These are phyloP conservation scores for Zygosaccharomyces lentus DNA, from an alignment of 805 yeast species.

Conservation along the genomic window DNA sequence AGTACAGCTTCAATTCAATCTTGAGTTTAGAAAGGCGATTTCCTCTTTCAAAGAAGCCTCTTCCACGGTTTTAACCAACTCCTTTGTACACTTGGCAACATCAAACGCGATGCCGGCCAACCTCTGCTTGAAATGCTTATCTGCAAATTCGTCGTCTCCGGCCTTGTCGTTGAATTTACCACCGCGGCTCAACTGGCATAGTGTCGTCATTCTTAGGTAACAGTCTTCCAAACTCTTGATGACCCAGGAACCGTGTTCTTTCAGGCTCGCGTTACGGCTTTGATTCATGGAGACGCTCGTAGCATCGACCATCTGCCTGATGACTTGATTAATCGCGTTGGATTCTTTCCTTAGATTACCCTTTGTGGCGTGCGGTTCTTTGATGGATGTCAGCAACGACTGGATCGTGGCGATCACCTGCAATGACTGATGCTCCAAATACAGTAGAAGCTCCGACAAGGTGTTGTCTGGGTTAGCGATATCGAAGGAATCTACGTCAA, in stretches of 20 bases:
- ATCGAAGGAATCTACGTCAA: slow-evolving; percentile 71
- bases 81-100: slow-evolving; percentile 94
- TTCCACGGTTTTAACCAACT: slow-evolving; percentile 91
- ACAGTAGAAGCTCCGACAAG: slow-evolving; percentile 72
- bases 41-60: slow-evolving; percentile 88
- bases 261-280: slow-evolving; percentile 75
- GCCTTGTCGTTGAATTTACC: slow-evolving; percentile 31
- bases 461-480: slow-evolving; percentile 87
- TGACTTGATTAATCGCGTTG: slow-evolving; percentile 69
- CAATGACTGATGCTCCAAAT: slow-evolving; percentile 89
- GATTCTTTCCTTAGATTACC: slow-evolving; percentile 72
- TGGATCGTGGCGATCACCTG: slow-evolving; percentile 89
- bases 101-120: slow-evolving; percentile 95
- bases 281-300: slow-evolving; percentile 85
- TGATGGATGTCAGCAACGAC: slow-evolving; percentile 68
- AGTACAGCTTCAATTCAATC: slow-evolving; percentile 33
- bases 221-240: slow-evolving; percentile 84
- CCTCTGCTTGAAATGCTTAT: slow-evolving; percentile 84
- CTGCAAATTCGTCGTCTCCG: slow-evolving; percentile 65
- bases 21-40: slow-evolving; percentile 73
- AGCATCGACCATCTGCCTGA: slow-evolving; percentile 83
- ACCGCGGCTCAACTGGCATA: slow-evolving; percentile 46
- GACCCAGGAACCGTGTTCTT: slow-evolving; percentile 90
- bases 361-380: slow-evolving; percentile 69
- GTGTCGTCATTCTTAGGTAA: slow-evolving; percentile 69